Conservation (phyloP, 306 rosid species). For the Malus sylvestris region DNA sequence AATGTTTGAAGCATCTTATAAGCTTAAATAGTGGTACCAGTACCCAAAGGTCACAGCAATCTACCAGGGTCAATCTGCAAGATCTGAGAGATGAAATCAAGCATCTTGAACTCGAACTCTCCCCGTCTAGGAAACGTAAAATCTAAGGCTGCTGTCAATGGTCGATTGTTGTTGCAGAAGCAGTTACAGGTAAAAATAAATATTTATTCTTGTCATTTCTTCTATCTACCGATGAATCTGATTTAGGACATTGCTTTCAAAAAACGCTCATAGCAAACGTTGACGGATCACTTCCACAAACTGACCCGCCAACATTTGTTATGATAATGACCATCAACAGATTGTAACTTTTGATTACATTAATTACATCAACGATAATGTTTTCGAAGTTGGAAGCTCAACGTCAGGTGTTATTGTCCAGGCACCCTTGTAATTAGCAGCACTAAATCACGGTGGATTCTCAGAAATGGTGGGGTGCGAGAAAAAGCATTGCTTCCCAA, state of each 20-base stretch:
- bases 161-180: conserved; percentile 5
- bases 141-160: not conserved
- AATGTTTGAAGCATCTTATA: conserved; percentile 62
- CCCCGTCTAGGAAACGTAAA: conserved; percentile 15
- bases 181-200: not conserved
- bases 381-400: too few relatives aligned
- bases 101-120: conserved; percentile 29
- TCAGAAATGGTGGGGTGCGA: not conserved
- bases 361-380: too few relatives aligned
- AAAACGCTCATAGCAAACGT: too few relatives aligned
- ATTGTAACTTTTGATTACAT: too few relatives aligned
- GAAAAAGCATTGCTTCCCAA: conserved; percentile 51
- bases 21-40: conserved; percentile 29
- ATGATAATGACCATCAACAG: too few relatives aligned
- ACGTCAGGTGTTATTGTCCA: too few relatives aligned
- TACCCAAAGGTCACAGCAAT: conserved; percentile 15
- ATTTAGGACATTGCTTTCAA: too few relatives aligned
- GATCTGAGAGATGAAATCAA: conserved; percentile 40
- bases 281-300: too few relatives aligned
- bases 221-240: too few relatives aligned
- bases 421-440: too few relatives aligned
- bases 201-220: too few relatives aligned
- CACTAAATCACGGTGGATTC: not conserved
- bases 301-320: too few relatives aligned
- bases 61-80: conserved; percentile 12